A percentile compares a stretch with the other conserved stretches of the same genome.
Conservation (phyloP, 1,284 basidiomycete genomes). For the Fomitopsis schrenkii region DNA sequence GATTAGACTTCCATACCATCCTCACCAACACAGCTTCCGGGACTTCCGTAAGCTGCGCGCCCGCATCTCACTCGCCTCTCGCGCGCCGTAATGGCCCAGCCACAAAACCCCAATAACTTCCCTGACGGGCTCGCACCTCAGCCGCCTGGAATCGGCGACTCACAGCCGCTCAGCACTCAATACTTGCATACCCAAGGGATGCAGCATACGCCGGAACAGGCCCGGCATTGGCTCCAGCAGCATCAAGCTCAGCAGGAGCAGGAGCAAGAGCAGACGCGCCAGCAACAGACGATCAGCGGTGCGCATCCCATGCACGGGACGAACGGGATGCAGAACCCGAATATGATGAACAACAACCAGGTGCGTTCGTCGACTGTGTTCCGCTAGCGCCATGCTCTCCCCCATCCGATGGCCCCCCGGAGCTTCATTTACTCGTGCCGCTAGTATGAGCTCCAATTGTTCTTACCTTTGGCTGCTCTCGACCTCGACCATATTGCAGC, state of each 20-base stretch:
- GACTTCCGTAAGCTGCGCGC: slow-evolving; percentile 9
- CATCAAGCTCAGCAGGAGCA: slow-evolving; percentile 32
- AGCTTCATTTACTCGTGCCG: no score
- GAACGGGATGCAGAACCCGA: not conserved
- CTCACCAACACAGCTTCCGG: slow-evolving; percentile 6
- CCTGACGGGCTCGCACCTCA: slow-evolving; percentile 39
- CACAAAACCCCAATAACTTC: slow-evolving; percentile 31
- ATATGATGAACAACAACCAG: slow-evolving; percentile 29
- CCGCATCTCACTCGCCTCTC: slow-evolving; percentile 14
- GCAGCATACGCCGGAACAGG: slow-evolving; percentile 42
- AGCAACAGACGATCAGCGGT: slow-evolving; percentile 27
- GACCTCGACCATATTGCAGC: slow-evolving; percentile 2
- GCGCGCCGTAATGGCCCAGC: slow-evolving; percentile 10
- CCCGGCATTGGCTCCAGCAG: slow-evolving; percentile 50
- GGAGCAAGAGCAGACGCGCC: slow-evolving; percentile 26
- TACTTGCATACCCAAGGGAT: slow-evolving; percentile 31
- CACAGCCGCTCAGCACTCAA: slow-evolving; percentile 33
- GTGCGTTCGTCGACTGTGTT: slow-evolving; percentile 30
- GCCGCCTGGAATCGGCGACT: slow-evolving; percentile 28
- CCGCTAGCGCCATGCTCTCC: not conserved
- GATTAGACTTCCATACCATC: slow-evolving; percentile 21
- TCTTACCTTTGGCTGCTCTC: not conserved
- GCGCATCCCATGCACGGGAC: not conserved
- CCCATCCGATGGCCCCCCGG: not conserved
- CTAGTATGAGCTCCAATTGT: no score